phyloP scores from a whole-genome alignment of 768 basidiomycete species.

The Paxillus involutus region DNA sequence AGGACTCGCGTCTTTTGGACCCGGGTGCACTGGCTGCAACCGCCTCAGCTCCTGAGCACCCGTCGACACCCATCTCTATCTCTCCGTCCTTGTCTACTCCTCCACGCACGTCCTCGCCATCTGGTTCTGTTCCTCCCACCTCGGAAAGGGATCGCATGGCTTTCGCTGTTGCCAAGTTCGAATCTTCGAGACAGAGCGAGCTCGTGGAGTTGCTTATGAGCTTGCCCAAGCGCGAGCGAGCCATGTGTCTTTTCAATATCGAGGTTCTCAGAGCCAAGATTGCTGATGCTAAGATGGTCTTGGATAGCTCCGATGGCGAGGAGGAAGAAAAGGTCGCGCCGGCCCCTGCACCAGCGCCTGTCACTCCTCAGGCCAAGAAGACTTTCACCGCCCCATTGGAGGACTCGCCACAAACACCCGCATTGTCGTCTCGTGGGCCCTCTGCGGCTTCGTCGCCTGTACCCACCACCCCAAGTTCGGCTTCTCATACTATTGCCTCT shows the following conservation, averaged over 20 bases:
- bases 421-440: slow-evolving; percentile 70
- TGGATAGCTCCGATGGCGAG: slow-evolving; percentile 70
- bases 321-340: slow-evolving; percentile 35
- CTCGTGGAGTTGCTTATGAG: slow-evolving; percentile 82
- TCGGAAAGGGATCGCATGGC: slow-evolving; percentile 78
- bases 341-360: slow-evolving; percentile 37
- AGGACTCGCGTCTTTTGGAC: slow-evolving; percentile 71
- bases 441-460: slow-evolving; percentile 71
- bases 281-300: slow-evolving; percentile 76
- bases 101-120: slow-evolving; percentile 80
- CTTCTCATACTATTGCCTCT: slow-evolving; percentile 61
- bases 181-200: slow-evolving; percentile 57
- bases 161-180: slow-evolving; percentile 63
- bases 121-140: slow-evolving; percentile 54
- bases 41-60: slow-evolving; percentile 88
- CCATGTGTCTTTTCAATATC: slow-evolving; percentile 86
- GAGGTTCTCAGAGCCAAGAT: slow-evolving; percentile 79
- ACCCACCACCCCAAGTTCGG: slow-evolving; percentile 56
- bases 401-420: slow-evolving; percentile 73
- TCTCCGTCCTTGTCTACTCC: slow-evolving; percentile 76
- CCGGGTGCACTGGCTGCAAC: slow-evolving; percentile 65
- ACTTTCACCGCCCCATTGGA: slow-evolving; percentile 35
- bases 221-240: slow-evolving; percentile 84
- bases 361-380: slow-evolving; percentile 68
- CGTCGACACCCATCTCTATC: slow-evolving; percentile 81